Evolutionary conservation across 1,139 yeast genomes (phyloP).

Genomic region (Suzukiozyma palmioleophila): DNA sequence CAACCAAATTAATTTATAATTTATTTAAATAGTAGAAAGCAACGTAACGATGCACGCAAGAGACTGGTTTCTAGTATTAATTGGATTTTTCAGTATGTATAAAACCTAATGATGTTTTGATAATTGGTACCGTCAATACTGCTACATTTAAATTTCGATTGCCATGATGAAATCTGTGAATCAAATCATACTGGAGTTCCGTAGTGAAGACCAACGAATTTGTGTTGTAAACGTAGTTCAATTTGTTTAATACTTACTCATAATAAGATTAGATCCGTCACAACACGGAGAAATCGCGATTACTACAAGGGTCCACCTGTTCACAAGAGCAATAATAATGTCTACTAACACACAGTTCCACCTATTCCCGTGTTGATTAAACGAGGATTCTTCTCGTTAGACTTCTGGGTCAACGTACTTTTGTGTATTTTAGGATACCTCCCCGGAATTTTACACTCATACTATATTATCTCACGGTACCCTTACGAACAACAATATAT

Average conservation of each 20-base stretch:
- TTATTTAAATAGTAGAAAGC: not conserved
- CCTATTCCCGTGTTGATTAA: slow-evolving; percentile 79
- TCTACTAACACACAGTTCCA: slow-evolving; percentile 41
- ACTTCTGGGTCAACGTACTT: slow-evolving; percentile 68
- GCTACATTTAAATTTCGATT: too few species aligned
- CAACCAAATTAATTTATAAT: too few species aligned
- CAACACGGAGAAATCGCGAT: too few species aligned
- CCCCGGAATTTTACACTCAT: slow-evolving; percentile 71
- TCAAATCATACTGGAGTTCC: too few species aligned
- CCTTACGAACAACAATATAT: slow-evolving; percentile 42
- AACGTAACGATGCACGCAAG: slow-evolving; percentile 50
- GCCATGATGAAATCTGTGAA: too few species aligned
- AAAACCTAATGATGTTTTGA: not conserved
- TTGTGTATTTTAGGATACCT: slow-evolving; percentile 74
- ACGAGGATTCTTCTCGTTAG: slow-evolving; percentile 69
- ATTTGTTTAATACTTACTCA: too few species aligned
- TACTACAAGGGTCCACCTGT: too few species aligned
- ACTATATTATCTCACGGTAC: slow-evolving; percentile 54
- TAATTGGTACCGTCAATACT: too few species aligned
- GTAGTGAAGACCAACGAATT: too few species aligned
- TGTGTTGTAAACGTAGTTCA: too few species aligned
- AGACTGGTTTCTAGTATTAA: slow-evolving; percentile 74
- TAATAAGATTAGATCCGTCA: too few species aligned
- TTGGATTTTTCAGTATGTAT: slow-evolving; percentile 57
- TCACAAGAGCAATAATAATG: too few species aligned